Evolutionary conservation across 345 rosid genomes (phyloP).

Genomic region (Corymbia maculata): DNA sequence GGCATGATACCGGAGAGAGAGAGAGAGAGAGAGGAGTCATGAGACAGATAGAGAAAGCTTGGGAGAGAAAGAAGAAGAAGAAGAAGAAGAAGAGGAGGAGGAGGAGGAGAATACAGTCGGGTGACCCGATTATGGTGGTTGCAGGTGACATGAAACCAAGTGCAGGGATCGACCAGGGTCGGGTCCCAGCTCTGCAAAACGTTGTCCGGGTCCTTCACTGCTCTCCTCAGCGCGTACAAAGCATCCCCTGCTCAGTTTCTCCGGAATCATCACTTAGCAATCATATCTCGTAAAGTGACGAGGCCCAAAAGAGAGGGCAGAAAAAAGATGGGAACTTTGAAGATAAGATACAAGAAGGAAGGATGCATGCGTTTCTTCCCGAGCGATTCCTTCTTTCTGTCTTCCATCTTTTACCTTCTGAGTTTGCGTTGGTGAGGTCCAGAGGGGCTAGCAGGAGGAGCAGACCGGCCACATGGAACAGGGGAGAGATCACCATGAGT

Average conservation of each 20-base stretch:
- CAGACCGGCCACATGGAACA: neutral
- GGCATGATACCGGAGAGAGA: neutral
- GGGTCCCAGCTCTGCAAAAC: conserved; percentile 73
- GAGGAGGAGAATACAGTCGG: conserved; percentile 27
- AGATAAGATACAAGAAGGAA: neutral
- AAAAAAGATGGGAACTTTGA: neutral
- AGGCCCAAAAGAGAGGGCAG: neutral
- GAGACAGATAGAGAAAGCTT: neutral
- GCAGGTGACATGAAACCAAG: conserved; percentile 74
- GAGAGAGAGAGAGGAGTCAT: neutral
- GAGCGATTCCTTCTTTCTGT: neutral
- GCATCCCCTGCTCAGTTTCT: conserved; percentile 41
- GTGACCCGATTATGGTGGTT: conserved; percentile 44
- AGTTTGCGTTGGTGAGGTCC: neutral
- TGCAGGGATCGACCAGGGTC: conserved; percentile 62
- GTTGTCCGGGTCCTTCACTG: conserved; percentile 52
- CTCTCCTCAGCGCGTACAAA: conserved; percentile 44
- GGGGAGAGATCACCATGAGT: neutral
- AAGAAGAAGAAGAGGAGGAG: neutral
- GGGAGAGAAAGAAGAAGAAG: neutral
- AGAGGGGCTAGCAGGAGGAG: neutral
- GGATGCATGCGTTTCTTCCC: neutral
- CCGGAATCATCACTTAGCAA: neutral
- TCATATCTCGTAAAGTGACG: neutral
- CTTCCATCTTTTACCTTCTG: neutral